Base-by-base conservation (phyloP, 164 flowering plant species). In the Amborella trichopoda region DNA sequence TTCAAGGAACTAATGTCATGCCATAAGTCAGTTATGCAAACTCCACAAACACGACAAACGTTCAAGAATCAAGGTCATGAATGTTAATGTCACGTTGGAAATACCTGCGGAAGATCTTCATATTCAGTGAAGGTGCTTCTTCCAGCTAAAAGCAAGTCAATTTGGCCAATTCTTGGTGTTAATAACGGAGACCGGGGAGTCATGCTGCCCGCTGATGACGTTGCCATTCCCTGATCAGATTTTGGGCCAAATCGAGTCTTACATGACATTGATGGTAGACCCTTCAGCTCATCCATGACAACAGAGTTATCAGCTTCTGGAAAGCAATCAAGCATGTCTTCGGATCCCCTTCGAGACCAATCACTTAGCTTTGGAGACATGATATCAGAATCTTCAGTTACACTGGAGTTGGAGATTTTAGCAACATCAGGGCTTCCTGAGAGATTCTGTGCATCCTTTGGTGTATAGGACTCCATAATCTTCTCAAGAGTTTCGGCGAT, bases 181-280 rank as follows among this genome's bases (percentile, higher is more conserved):
- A 76, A 58, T 33, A 85, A 38, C 25, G 97, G 99, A 28, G 99
- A 93, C 49, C 93, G 69, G 60, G 99, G 99, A 64, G 99, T 93
- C 89, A 93, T 78, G 69, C 97, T 93, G 50, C 94, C 94, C 8
- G 87, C 97, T 28, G 99, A 93, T 49, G 99, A 93, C 40, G 95
- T 81, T 43, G 97, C 68, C 95, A 93, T 76, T 48, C 97, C 99
- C 60, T 93, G 99, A 67, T 93, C 99, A 61, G 95, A 88, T 60
- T 85, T 93, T n/a, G 79, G 89, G 44, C 94, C 99, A 69, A 89
- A 85, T 52, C 97, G 94, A 37, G 95, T 85, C 65, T 49, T 83
- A 63, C 94, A 88, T 38, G 96, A 76, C 89, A 93, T 80, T 34
- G 81, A 64, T 23, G 95, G 80, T 39, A 93, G 70, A 53, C 84